Conservation (phyloP, 1,284 basidiomycete genomes). For the Malassezia sympodialis region DNA sequence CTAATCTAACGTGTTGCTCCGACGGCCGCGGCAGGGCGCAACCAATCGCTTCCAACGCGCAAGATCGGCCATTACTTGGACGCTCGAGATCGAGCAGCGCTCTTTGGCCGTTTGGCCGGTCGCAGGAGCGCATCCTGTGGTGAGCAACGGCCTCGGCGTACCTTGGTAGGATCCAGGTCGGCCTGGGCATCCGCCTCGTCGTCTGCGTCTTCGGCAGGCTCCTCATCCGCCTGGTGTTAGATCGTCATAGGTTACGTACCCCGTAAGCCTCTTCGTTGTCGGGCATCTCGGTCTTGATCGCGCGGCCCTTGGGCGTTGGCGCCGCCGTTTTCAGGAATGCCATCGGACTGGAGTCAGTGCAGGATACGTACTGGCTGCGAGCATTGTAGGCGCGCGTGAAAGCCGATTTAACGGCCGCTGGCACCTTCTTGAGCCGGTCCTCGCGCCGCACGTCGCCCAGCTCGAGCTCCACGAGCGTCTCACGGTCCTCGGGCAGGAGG, state of each 20-base stretch:
- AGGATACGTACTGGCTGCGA: constrained; percentile 2
- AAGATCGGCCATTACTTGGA: background rate
- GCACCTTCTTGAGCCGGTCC: constrained; percentile 67
- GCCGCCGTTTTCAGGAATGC: constrained; percentile 8
- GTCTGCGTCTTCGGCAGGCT: background rate
- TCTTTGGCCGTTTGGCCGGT: constrained; percentile 2
- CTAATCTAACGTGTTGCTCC: background rate
- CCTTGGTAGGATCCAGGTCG: constrained; percentile 8
- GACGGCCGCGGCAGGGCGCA: constrained; percentile 1
- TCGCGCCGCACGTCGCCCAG: constrained; percentile 65
- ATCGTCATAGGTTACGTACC: background rate
- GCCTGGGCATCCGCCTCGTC: background rate
- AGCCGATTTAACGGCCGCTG: constrained; percentile 66
- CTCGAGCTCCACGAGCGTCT: constrained; percentile 83
- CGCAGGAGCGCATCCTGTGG: constrained; percentile 8
- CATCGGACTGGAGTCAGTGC: constrained; percentile 9
- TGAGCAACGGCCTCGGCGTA: background rate
- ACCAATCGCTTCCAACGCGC: background rate
- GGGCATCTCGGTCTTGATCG: constrained; percentile 6
- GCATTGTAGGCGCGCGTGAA: constrained; percentile 57
- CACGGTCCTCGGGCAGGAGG: constrained; percentile 87
- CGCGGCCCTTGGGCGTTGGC: background rate
- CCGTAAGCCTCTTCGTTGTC: constrained; percentile 17
- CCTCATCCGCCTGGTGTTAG: constrained; percentile 15
- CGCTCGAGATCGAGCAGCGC: background rate